phyloP scores from a whole-genome alignment of 2,329 filamentous ascomycete genomes.

The Fusarium foetens region DNA sequence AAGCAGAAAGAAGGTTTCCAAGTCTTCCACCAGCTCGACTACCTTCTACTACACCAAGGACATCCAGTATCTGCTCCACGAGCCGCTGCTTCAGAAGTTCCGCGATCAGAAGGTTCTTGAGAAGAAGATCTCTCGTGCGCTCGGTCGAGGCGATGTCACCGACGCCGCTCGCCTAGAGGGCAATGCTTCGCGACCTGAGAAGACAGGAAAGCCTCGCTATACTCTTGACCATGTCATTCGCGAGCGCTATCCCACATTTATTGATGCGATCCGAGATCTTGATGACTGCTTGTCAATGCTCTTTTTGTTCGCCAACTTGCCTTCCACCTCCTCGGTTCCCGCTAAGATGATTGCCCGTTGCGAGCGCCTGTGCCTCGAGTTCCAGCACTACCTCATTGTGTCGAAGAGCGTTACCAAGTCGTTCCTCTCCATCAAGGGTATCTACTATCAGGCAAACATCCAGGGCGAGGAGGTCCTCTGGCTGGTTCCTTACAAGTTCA shows the following conservation, averaged over 20 bases:
- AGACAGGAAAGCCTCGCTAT: conserved; percentile 88
- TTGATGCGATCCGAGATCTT: conserved; percentile 91
- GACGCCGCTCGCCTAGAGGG: conserved; percentile 88
- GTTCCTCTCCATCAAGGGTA: conserved; percentile 98
- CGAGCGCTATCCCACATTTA: conserved; percentile 97
- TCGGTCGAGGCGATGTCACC: conserved; percentile 89
- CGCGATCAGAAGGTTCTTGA: conserved; percentile 95
- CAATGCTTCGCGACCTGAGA: conserved; percentile 88
- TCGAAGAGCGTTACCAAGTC: conserved; percentile 94
- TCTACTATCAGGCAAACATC: conserved; percentile 98
- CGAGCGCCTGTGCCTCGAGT: conserved; percentile 92
- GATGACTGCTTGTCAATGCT: conserved; percentile 98
- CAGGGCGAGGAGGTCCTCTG: conserved; percentile 97
- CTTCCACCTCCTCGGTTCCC: conserved; percentile 87
- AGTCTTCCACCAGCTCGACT: conserved; percentile 87
- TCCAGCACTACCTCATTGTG: conserved; percentile 96
- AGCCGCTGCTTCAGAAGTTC: conserved; percentile 93
- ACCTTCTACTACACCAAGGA: conserved; percentile 95
- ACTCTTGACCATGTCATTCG: conserved; percentile 97
- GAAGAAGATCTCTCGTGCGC: conserved; percentile 95
- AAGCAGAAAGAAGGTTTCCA: conserved; percentile 96
- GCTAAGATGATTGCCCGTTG: conserved; percentile 96
- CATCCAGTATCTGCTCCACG: conserved; percentile 97
- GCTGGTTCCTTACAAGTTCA: conserved; percentile 98
- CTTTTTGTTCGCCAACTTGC: conserved; percentile 96